Conservation (phyloP, 768 basidiomycete genomes). For the Dentipellis fragilis region DNA sequence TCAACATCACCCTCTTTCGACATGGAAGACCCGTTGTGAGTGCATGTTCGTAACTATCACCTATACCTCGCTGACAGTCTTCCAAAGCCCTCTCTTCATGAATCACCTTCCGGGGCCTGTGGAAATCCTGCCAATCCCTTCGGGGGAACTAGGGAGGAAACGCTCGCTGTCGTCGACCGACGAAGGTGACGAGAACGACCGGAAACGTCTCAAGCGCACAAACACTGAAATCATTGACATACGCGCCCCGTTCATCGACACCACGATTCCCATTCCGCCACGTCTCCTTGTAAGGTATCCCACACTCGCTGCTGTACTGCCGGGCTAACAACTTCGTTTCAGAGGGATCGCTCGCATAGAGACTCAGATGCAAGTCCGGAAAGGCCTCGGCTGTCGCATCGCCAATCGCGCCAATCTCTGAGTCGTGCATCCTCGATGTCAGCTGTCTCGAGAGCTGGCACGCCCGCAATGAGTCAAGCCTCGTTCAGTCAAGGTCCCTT, state of each 20-base stretch:
- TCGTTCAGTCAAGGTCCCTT: not conserved
- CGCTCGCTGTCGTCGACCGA: not conserved
- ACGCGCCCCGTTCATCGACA: not conserved
- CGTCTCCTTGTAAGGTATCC: not conserved
- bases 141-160: not conserved
- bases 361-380: not conserved
- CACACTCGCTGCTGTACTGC: not conserved
- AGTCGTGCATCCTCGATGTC: constrained; percentile 1
- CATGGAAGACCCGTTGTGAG: too few species aligned
- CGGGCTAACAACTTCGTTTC: not conserved
- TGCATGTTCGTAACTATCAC: too few species aligned
- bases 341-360: not conserved
- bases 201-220: not conserved
- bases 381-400: constrained; percentile 1
- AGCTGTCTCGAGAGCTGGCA: not conserved
- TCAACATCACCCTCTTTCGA: not conserved
- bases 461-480: not conserved
- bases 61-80: not conserved
- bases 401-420: not conserved
- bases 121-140: too few species aligned
- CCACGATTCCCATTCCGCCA: not conserved
- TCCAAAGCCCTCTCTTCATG: not conserved
- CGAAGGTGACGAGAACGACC: not conserved
- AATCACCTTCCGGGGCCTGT: too few species aligned
- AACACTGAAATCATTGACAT: not conserved